A percentile compares a stretch with the other conserved stretches of the same genome.
Evolutionary conservation across 1,139 yeast genomes (phyloP).

Genomic region (Magnusiomyces clavatus): DNA sequence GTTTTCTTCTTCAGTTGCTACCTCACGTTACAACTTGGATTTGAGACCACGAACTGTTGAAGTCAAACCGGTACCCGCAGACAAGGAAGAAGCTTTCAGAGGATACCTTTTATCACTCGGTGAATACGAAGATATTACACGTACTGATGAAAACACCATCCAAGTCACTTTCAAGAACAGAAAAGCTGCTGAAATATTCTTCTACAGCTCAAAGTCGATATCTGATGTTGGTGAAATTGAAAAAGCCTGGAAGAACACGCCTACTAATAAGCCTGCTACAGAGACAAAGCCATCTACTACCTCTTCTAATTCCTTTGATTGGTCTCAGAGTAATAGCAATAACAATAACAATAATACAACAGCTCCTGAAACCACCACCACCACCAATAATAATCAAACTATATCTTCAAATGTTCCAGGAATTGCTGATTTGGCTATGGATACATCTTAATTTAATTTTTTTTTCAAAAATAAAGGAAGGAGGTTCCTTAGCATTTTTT

Average conservation of each 20-base stretch:
- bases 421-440: constrained; percentile 1
- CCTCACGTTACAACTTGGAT: constrained; percentile 29
- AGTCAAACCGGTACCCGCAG: constrained; percentile 28
- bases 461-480: no score
- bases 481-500: not conserved
- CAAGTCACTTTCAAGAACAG: constrained; percentile 2
- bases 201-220: constrained; percentile 22
- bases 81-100: constrained; percentile 29
- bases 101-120: constrained; percentile 17
- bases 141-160: constrained; percentile 11
- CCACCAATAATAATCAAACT: no score
- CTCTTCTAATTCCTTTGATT: not conserved
- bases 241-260: constrained; percentile 27
- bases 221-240: constrained; percentile 29
- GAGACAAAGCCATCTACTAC: constrained; percentile 2
- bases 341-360: no score
- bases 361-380: no score
- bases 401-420: not conserved
- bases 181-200: constrained; percentile 36
- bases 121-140: constrained; percentile 19
- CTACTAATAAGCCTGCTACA: not conserved
- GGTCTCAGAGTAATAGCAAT: no score
- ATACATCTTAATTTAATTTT: not conserved
- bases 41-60: constrained; percentile 34
- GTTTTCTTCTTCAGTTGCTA: constrained; percentile 16